Base-by-base conservation (phyloP, 2,329 filamentous ascomycete species). In the Graphium sp. region DNA sequence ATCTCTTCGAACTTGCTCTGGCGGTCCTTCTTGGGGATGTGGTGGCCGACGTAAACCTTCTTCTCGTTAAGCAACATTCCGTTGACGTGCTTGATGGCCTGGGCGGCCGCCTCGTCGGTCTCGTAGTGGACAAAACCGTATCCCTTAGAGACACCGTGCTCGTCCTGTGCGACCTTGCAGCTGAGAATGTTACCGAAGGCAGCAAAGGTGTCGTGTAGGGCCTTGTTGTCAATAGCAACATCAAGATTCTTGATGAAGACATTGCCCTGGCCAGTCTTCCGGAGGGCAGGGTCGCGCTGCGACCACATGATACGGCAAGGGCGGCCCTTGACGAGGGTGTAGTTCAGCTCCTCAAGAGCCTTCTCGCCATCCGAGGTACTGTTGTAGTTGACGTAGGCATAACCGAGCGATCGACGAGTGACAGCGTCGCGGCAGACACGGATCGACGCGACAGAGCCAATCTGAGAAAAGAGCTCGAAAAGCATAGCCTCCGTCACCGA, bases 241-340 rank as follows among this genome's bases (percentile, higher is more conserved):
- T 98, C 89, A 41, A 98, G 69, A 66, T 98, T 98, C 78, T 98
- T 98, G 74, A 98, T 98, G 72, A 98, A 98, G 46, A 98, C 87
- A 52, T 98, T 98, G 55, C 89, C 89, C 62, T 94, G 84, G 41
- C 89, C 89, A 44, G 84, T 98, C 77, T 98, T 98, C 66, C 89
- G 89, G 46, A 98, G 76, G 53, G 87, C 87, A 41, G 89, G 89
- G 59, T 98, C 89, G 56, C 89, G 89, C 72, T 98, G 89, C 40
- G 89, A 98, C 89, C 89, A 98, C 89, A 98, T 98, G 64, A 98
- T 98, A 50, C 89, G 87, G 79, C 89, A 98, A 35, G 89, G 87
- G 52, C 81, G 84, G 47, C 85, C 85, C 73, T 95, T 95, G 67
- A 98, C 95, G 46, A 94, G 66, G 39, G 89, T 98, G 69, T 98